A percentile compares a stretch with the other conserved stretches of the same genome.
These are phyloP conservation scores for Trichosporon sp. DNA, from an alignment of 1,284 basidiomycete species.

Conservation along the genomic window DNA sequence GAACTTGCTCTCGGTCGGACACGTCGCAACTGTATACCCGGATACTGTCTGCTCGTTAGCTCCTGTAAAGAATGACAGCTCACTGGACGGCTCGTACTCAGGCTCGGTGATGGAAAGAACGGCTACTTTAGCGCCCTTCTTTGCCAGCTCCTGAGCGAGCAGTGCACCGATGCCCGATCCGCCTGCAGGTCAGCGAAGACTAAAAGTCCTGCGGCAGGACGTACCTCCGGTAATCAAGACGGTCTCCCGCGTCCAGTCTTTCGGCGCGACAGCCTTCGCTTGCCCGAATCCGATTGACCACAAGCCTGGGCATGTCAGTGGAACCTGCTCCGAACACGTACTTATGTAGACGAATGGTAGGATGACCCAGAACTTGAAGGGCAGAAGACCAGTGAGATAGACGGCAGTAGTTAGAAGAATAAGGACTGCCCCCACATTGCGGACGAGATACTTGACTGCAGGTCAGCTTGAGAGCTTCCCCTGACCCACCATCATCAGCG, in stretches of 20 bases:
- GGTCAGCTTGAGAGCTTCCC: not conserved
- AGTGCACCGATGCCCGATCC: conserved; percentile 82
- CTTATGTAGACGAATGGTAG: not conserved
- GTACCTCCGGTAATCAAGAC: conserved; percentile 83
- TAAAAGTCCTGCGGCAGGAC: conserved; percentile 24
- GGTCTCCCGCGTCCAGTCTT: conserved; percentile 71
- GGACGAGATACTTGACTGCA: not conserved
- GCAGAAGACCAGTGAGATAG: not conserved
- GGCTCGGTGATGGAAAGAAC: conserved; percentile 74
- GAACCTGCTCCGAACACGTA: not conserved
- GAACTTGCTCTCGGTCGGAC: conserved; percentile 76
- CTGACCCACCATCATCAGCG: not conserved
- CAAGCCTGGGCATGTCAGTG: not conserved
- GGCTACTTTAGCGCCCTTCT: conserved; percentile 72
- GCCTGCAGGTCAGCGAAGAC: conserved; percentile 53
- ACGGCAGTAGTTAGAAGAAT: not conserved
- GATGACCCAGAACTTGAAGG: not conserved
- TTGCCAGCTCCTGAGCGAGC: conserved; percentile 74
- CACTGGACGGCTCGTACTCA: conserved; percentile 51
- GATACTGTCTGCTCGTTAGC: conserved; percentile 56
- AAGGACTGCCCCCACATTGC: not conserved
- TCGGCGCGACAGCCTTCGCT: not conserved
- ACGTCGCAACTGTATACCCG: conserved; percentile 74
- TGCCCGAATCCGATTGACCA: not conserved
- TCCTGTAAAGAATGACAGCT: conserved; percentile 4